A percentile compares a stretch with the other conserved stretches of the same genome.
phyloP scores from a whole-genome alignment of 2,329 filamentous ascomycete species.

The Trichoderma gracile region DNA sequence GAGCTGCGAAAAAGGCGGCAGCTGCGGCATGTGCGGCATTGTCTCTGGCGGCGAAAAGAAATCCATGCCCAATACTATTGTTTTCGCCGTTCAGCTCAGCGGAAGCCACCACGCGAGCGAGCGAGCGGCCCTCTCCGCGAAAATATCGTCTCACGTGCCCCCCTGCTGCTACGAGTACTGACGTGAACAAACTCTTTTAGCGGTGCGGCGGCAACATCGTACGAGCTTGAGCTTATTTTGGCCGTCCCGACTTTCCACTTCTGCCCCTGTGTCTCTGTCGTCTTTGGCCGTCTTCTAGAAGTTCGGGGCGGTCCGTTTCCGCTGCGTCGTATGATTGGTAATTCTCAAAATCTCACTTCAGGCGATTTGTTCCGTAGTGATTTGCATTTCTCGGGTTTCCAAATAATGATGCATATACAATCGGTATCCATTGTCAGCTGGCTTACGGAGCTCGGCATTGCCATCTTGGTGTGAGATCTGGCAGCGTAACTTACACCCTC shows the following conservation, averaged over 20 bases:
- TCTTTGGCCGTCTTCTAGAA: slow-evolving; percentile 17
- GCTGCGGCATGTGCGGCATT: slow-evolving; percentile 23
- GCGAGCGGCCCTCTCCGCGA: slow-evolving; percentile 10
- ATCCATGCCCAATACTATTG: background rate
- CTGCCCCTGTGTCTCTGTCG: background rate
- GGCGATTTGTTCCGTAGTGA: background rate
- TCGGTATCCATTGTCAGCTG: no score
- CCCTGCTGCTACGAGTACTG: background rate
- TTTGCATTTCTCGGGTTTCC: background rate
- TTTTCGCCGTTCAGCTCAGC: background rate
- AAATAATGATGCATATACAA: background rate
- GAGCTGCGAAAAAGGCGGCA: background rate
- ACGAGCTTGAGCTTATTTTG: slow-evolving; percentile 13
- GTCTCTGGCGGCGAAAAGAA: background rate
- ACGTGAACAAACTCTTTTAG: no score
- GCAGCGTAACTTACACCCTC: no score
- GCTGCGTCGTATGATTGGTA: background rate
- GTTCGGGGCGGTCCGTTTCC: slow-evolving; percentile 1
- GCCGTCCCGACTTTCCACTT: background rate
- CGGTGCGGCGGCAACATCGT: slow-evolving; percentile 12
- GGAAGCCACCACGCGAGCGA: slow-evolving; percentile 10
- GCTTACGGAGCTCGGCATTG: no score
- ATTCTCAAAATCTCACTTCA: background rate
- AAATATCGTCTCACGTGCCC: background rate
- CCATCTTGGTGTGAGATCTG: no score